Evolutionary conservation across 768 basidiomycete genomes (phyloP).

Genomic region (Lactarius deliciosus): DNA sequence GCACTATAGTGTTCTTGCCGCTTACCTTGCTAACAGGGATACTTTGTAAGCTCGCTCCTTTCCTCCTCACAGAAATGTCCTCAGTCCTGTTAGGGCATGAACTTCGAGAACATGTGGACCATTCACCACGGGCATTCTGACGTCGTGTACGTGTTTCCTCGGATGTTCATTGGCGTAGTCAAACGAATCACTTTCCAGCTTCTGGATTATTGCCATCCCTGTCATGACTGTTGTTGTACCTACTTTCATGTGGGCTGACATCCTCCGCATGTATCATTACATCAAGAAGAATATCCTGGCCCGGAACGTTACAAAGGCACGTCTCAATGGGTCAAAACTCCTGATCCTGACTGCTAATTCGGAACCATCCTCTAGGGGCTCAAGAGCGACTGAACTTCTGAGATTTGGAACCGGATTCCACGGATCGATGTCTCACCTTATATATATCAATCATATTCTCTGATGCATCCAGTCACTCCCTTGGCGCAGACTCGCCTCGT

Average conservation of each 20-base stretch:
- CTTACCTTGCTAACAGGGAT: slow-evolving; percentile 69
- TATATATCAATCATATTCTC: neutral
- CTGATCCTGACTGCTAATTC: slow-evolving; percentile 6
- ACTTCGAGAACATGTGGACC: slow-evolving; percentile 55
- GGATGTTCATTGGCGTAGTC: slow-evolving; percentile 2
- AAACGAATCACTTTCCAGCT: slow-evolving; percentile 39
- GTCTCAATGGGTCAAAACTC: slow-evolving; percentile 10
- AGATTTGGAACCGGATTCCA: neutral
- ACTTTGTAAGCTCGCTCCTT: slow-evolving; percentile 51
- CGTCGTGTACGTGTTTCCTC: slow-evolving; percentile 28
- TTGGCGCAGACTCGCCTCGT: neutral
- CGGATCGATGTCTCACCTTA: neutral
- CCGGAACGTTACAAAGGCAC: slow-evolving; percentile 38
- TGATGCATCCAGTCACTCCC: neutral
- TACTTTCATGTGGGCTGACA: slow-evolving; percentile 52
- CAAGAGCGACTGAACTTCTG: slow-evolving; percentile 2
- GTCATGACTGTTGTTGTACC: slow-evolving; percentile 54
- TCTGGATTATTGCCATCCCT: slow-evolving; percentile 66
- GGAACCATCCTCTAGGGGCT: neutral
- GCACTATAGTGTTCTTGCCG: slow-evolving; percentile 70
- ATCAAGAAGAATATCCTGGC: slow-evolving; percentile 43
- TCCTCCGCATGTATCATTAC: slow-evolving; percentile 47
- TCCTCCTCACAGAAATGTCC: neutral
- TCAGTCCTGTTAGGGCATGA: slow-evolving; percentile 54
- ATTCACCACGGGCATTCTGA: slow-evolving; percentile 39